Conservation (phyloP, 1,139 yeast species). For the Kluyveromyces sp. region DNA sequence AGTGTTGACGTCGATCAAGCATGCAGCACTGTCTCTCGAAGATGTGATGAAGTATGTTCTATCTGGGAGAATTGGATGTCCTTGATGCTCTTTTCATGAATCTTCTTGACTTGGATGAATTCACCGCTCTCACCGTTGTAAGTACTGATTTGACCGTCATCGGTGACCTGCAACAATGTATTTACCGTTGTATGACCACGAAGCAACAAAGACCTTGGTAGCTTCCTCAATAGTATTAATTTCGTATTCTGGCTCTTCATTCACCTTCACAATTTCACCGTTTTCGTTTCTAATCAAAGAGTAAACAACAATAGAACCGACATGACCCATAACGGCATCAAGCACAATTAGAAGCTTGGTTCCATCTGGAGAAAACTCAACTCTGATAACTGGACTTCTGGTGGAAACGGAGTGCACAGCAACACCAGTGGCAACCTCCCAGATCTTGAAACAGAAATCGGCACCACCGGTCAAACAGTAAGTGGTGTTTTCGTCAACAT, state of each 20-base stretch:
- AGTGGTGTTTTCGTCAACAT: conserved; percentile 62
- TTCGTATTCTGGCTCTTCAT: conserved; percentile 49
- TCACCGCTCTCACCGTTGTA: conserved; percentile 74
- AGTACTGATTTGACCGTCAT: conserved; percentile 76
- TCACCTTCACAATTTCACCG: conserved; percentile 27
- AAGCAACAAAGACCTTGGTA: conserved; percentile 70
- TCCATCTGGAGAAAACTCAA: conserved; percentile 75
- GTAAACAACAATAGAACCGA: conserved; percentile 68
- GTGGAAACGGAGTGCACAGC: conserved; percentile 67
- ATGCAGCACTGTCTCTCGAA: conserved; percentile 88
- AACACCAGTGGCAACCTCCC: conserved; percentile 78
- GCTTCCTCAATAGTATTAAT: conserved; percentile 54
- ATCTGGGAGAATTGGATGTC: conserved; percentile 91
- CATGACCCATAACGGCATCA: conserved; percentile 89
- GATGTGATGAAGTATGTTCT: conserved; percentile 84
- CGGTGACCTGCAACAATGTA: conserved; percentile 79
- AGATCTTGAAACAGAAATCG: conserved; percentile 76
- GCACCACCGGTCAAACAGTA: conserved; percentile 86
- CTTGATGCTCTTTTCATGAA: conserved; percentile 73
- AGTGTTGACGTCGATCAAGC: conserved; percentile 69
- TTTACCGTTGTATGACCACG: conserved; percentile 73
- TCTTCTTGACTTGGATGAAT: conserved; percentile 47
- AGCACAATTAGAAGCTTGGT: conserved; percentile 66
- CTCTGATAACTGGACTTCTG: conserved; percentile 84
- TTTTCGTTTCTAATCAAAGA: conserved; percentile 44